phyloP scores from a whole-genome alignment of 495 filamentous ascomycete genomes.

The Penicillium alfredii region DNA sequence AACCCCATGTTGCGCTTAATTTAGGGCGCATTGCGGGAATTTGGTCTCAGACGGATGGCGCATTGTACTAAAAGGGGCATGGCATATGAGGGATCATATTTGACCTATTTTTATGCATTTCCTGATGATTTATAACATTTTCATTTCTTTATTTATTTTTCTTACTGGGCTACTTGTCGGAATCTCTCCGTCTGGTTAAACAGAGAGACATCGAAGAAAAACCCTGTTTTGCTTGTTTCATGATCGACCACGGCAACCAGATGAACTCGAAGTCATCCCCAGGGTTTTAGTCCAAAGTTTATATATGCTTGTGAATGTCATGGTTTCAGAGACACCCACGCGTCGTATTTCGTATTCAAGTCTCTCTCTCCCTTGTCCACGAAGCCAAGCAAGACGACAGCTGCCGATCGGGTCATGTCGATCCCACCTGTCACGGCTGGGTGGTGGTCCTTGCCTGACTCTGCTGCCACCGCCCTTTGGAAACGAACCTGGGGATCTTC shows the following conservation, averaged over 20 bases:
- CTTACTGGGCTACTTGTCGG: too few species aligned
- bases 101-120: neutral
- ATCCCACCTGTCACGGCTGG: conserved; percentile 18
- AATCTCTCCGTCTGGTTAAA: too few species aligned
- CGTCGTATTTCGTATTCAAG: conserved; percentile 3
- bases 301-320: conserved; percentile 10
- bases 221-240: too few species aligned
- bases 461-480: neutral
- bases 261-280: too few species aligned
- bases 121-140: too few species aligned
- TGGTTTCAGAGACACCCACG: neutral
- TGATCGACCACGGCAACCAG: too few species aligned
- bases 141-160: too few species aligned
- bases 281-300: conserved; percentile 6
- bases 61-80: conserved; percentile 7
- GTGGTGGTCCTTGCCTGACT: conserved; percentile 13
- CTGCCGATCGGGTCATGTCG: conserved; percentile 12
- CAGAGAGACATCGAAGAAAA: too few species aligned
- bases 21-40: conserved; percentile 5
- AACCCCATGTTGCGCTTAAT: too few species aligned
- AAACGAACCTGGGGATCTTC: neutral
- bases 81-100: conserved; percentile 27
- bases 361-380: too few species aligned
- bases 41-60: conserved; percentile 10
- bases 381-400: too few species aligned